phyloP scores from a whole-genome alignment of 2,329 filamentous ascomycete genomes.

The Ceratocystiopsis brevicomis region DNA sequence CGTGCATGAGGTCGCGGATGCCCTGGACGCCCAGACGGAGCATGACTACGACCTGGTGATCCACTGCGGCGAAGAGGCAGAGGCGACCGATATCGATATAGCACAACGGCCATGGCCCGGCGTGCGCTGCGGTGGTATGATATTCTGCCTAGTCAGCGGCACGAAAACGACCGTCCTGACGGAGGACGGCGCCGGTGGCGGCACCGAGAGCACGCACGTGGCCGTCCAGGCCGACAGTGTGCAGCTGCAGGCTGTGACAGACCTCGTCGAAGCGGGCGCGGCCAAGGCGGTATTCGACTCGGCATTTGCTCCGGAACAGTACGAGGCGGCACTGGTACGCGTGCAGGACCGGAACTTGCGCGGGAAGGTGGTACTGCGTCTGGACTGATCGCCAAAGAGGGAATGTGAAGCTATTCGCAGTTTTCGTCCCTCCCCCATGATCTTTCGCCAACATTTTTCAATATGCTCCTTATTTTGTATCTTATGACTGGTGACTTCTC shows the following conservation, averaged over 20 bases:
- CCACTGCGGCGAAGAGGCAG: constrained; percentile 9
- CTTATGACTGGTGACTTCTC: neutral
- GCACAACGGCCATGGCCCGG: constrained; percentile 7
- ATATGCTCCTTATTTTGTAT: neutral
- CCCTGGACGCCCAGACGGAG: neutral
- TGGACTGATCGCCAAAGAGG: neutral
- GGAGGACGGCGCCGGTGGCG: too few species aligned
- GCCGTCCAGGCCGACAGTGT: constrained; percentile 3
- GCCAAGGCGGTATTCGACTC: constrained; percentile 6
- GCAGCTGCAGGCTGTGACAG: constrained; percentile 8
- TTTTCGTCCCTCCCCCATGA: neutral
- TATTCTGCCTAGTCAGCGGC: constrained; percentile 8
- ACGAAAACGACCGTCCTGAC: too few species aligned
- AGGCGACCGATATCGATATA: neutral
- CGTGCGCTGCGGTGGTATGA: constrained; percentile 6
- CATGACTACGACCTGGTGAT: constrained; percentile 9
- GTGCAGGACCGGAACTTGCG: constrained; percentile 5
- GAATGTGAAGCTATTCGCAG: neutral
- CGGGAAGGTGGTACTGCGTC: constrained; percentile 8
- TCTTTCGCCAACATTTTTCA: neutral
- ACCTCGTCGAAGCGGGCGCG: constrained; percentile 5
- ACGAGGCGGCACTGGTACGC: constrained; percentile 7
- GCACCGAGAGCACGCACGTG: too few species aligned
- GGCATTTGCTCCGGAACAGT: constrained; percentile 7
- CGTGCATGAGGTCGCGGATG: constrained; percentile 1